These are phyloP conservation scores for Globisporangium mamillatum DNA, from an alignment of 352 stramenopile genomes.

Conservation along the genomic window DNA sequence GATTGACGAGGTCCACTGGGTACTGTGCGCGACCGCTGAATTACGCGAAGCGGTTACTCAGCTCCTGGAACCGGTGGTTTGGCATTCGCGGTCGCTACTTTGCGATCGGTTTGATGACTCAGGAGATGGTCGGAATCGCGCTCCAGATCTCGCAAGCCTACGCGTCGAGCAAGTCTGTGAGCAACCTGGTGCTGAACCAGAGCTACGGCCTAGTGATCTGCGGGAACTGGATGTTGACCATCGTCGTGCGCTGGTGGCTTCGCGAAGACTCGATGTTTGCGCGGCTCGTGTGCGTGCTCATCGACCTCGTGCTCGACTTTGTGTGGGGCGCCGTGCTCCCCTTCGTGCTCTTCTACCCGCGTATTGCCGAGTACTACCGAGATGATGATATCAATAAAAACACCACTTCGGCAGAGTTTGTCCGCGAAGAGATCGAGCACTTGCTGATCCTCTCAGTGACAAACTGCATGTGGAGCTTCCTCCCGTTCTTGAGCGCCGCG, in stretches of 20 bases:
- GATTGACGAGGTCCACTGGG: neutral
- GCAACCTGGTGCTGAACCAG: constrained; percentile 15
- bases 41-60: neutral
- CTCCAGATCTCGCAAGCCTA: constrained; percentile 12
- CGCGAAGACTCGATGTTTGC: constrained; percentile 9
- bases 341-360: constrained; percentile 9
- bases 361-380: constrained; percentile 9
- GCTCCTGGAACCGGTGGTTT: constrained; percentile 6
- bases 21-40: neutral
- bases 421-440: constrained; percentile 15
- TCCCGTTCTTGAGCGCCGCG: constrained; percentile 13
- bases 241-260: constrained; percentile 9
- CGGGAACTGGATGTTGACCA: constrained; percentile 12
- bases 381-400: neutral
- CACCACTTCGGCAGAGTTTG: constrained; percentile 6
- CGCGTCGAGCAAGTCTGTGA: constrained; percentile 15
- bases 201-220: constrained; percentile 13
- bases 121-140: constrained; percentile 10
- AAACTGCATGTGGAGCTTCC: constrained; percentile 10
- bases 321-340: constrained; percentile 15
- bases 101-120: constrained; percentile 6
- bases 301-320: constrained; percentile 16
- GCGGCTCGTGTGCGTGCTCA: constrained; percentile 11
- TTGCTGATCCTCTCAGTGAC: constrained; percentile 8
- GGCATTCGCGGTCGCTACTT: constrained; percentile 16